Evolutionary conservation across 2,329 filamentous ascomycete species (phyloP).

Genomic region (Fusarium decemcellulare): DNA sequence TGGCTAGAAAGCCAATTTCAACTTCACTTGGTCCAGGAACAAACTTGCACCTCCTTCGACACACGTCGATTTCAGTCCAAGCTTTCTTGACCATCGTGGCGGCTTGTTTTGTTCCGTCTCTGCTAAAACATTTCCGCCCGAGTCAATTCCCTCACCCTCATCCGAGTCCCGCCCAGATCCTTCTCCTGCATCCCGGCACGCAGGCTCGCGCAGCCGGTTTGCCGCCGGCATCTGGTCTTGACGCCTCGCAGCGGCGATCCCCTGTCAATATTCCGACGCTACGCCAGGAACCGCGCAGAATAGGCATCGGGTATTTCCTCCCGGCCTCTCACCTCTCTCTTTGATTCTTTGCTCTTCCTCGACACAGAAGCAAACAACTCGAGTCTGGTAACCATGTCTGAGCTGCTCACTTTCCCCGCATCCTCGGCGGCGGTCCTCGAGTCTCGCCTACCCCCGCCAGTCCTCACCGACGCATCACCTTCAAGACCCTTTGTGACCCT

Average conservation of each 20-base stretch:
- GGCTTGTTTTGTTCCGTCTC: background rate
- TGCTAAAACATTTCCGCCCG: too few species aligned
- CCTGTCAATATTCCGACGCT: constrained; percentile 3
- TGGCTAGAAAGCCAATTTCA: constrained; percentile 35
- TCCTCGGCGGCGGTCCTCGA: constrained; percentile 51
- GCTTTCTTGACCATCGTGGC: background rate
- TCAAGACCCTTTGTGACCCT: constrained; percentile 75
- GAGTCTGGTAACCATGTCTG: constrained; percentile 47
- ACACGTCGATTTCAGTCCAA: background rate
- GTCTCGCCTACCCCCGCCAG: constrained; percentile 49
- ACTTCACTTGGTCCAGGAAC: constrained; percentile 21
- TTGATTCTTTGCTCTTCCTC: background rate
- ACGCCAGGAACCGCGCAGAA: constrained; percentile 8
- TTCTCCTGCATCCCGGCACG: constrained; percentile 8
- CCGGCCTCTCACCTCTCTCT: background rate
- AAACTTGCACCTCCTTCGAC: background rate
- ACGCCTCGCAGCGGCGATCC: constrained; percentile 17
- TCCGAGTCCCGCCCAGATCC: constrained; percentile 7
- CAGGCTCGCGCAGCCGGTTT: constrained; percentile 19
- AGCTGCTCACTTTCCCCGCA: constrained; percentile 52
- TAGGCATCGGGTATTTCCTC: background rate
- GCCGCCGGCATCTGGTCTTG: constrained; percentile 31
- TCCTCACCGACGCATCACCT: background rate
- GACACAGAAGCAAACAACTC: background rate
- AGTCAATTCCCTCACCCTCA: background rate